These are phyloP conservation scores for Penicillium sp. DNA, from an alignment of 2,329 filamentous ascomycete species.

Conservation along the genomic window DNA sequence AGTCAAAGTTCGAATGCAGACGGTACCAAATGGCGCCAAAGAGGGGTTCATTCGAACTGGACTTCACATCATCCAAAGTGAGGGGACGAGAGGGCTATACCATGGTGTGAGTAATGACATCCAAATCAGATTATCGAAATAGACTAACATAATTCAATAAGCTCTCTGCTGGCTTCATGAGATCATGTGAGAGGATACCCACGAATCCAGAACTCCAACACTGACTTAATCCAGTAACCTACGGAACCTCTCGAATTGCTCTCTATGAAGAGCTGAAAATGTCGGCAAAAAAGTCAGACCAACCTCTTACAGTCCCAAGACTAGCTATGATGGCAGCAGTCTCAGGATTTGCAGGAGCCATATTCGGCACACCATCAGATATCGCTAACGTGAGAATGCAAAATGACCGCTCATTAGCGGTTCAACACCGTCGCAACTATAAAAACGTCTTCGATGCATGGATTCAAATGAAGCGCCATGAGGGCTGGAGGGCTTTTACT, in stretches of 20 bases:
- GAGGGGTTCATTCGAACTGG: slow-evolving; percentile 16
- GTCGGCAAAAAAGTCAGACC: slow-evolving; percentile 4
- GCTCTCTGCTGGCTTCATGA: slow-evolving; percentile 25
- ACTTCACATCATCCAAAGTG: slow-evolving; percentile 16
- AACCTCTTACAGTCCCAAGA: slow-evolving; percentile 7
- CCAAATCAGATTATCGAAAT: neutral
- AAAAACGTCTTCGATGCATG: slow-evolving; percentile 25
- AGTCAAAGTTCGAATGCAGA: slow-evolving; percentile 30
- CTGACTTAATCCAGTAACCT: slow-evolving; percentile 20
- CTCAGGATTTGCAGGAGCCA: slow-evolving; percentile 23
- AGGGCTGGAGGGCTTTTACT: slow-evolving; percentile 20
- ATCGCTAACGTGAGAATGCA: slow-evolving; percentile 30
- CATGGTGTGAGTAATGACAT: slow-evolving; percentile 15
- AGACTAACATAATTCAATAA: neutral
- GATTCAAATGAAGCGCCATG: slow-evolving; percentile 22
- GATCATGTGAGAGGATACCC: slow-evolving; percentile 16
- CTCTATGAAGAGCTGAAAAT: slow-evolving; percentile 26
- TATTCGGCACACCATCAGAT: slow-evolving; percentile 26
- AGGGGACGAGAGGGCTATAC: slow-evolving; percentile 21
- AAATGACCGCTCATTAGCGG: slow-evolving; percentile 23
- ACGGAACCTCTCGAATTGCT: slow-evolving; percentile 26
- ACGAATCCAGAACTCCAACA: neutral
- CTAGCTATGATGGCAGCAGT: slow-evolving; percentile 17
- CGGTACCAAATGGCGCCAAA: slow-evolving; percentile 10
- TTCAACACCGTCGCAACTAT: slow-evolving; percentile 20